phyloP scores from a whole-genome alignment of 306 rosid species.

The Casuarina cunninghamiana region DNA sequence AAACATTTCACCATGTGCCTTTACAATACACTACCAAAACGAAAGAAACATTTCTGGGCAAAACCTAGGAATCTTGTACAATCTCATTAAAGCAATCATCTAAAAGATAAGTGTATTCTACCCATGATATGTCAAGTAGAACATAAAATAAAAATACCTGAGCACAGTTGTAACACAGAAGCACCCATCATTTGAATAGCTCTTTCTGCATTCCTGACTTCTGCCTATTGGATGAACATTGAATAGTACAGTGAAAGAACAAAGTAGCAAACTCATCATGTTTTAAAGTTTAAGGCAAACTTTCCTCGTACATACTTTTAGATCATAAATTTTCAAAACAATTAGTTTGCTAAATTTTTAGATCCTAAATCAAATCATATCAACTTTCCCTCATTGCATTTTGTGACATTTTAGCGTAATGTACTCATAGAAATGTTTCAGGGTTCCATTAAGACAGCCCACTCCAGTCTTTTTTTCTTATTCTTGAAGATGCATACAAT shows the following conservation, averaged over 20 bases:
- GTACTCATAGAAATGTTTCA: not conserved
- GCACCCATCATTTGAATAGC: conserved; percentile 85
- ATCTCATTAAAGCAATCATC: conserved; percentile 8
- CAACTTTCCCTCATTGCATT: not conserved
- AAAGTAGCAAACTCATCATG: not conserved
- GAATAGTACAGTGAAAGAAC: not conserved
- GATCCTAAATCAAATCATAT: not conserved
- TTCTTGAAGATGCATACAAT: not conserved
- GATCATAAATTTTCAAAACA: not conserved
- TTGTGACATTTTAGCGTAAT: not conserved
- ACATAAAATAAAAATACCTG: conserved; percentile 53
- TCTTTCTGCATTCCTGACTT: conserved; percentile 73
- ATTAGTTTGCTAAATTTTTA: not conserved
- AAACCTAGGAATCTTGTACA: not conserved
- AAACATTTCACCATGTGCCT: not conserved
- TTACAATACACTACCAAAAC: not conserved
- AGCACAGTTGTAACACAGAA: conserved; percentile 57
- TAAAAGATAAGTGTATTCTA: not conserved
- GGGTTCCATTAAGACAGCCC: not conserved
- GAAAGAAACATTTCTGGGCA: not conserved
- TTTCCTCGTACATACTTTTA: not conserved
- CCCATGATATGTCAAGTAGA: not conserved
- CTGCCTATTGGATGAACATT: conserved; percentile 49
- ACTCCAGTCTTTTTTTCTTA: not conserved
- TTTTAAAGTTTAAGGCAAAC: not conserved